A percentile compares a stretch with the other conserved stretches of the same genome.
Evolutionary conservation across 2,329 filamentous ascomycete species (phyloP).

Genomic region (Pseudogymnoascus destructans): DNA sequence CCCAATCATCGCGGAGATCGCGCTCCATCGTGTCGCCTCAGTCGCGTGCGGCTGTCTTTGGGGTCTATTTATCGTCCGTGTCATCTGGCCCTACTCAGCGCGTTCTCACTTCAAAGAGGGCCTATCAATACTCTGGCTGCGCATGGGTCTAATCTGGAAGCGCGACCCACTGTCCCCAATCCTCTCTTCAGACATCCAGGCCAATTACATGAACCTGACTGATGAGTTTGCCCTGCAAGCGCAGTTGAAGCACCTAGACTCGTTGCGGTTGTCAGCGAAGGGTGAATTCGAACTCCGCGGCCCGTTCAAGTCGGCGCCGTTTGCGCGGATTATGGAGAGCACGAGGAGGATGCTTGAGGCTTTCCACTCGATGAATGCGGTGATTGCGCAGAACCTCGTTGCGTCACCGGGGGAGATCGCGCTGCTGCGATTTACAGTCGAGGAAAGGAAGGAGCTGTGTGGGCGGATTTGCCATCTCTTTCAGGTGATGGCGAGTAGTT

Average conservation of each 20-base stretch:
- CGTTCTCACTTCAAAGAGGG: slow-evolving; percentile 80
- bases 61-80: slow-evolving; percentile 78
- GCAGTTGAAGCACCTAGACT: slow-evolving; percentile 55
- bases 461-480: slow-evolving; percentile 82
- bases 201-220: slow-evolving; percentile 70
- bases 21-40: slow-evolving; percentile 71
- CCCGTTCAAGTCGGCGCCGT: slow-evolving; percentile 66
- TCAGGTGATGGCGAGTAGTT: slow-evolving; percentile 75
- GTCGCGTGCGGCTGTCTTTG: slow-evolving; percentile 79
- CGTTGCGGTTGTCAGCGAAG: slow-evolving; percentile 56
- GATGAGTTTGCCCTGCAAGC: slow-evolving; percentile 81
- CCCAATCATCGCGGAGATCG: slow-evolving; percentile 79
- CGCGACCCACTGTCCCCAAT: slow-evolving; percentile 73
- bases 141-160: slow-evolving; percentile 94
- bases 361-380: slow-evolving; percentile 92
- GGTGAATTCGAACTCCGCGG: slow-evolving; percentile 81
- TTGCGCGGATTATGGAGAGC: slow-evolving; percentile 60
- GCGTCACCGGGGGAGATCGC: slow-evolving; percentile 70
- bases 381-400: slow-evolving; percentile 67
- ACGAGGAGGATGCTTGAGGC: slow-evolving; percentile 80
- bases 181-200: slow-evolving; percentile 40
- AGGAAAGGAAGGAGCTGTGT: slow-evolving; percentile 70
- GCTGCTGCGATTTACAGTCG: slow-evolving; percentile 63
- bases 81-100: slow-evolving; percentile 91
- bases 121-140: slow-evolving; percentile 78